Evolutionary conservation across 495 filamentous ascomycete species (phyloP).

Genomic region (Tuber microsphaerosporum): DNA sequence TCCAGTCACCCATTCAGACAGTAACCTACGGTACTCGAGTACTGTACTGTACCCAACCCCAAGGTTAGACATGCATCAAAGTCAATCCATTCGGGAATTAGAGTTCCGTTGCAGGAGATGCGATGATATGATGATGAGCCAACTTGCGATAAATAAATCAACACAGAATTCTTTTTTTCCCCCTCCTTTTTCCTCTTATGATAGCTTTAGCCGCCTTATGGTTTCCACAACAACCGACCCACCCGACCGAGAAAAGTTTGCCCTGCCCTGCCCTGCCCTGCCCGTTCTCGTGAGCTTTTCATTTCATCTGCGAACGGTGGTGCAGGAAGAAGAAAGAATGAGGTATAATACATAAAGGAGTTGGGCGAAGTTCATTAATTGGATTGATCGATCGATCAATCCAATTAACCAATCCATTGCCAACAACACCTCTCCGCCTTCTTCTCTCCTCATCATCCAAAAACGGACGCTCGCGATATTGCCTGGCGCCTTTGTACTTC

Average conservation of each 20-base stretch:
- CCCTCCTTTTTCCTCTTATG: neutral
- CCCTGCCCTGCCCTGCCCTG: neutral
- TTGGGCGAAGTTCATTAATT: neutral
- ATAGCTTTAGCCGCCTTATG: neutral
- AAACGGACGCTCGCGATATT: neutral
- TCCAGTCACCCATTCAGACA: neutral
- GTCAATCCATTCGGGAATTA: neutral
- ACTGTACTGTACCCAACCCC: neutral
- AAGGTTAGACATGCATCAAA: neutral
- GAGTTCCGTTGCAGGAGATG: conserved; percentile 2
- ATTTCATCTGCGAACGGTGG: neutral
- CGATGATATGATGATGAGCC: neutral
- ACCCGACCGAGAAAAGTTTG: neutral
- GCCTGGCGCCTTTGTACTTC: neutral
- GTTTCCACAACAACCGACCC: neutral
- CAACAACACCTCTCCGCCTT: neutral
- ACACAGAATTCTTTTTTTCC: neutral
- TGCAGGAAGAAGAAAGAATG: neutral
- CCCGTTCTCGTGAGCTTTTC: neutral
- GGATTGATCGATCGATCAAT: neutral
- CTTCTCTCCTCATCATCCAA: neutral
- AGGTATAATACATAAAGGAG: neutral
- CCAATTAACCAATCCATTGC: neutral
- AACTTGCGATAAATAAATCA: neutral
- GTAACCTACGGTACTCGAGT: neutral